Base-by-base conservation (phyloP, 306 rosid genomes). In the Quercus berberidifolia region DNA sequence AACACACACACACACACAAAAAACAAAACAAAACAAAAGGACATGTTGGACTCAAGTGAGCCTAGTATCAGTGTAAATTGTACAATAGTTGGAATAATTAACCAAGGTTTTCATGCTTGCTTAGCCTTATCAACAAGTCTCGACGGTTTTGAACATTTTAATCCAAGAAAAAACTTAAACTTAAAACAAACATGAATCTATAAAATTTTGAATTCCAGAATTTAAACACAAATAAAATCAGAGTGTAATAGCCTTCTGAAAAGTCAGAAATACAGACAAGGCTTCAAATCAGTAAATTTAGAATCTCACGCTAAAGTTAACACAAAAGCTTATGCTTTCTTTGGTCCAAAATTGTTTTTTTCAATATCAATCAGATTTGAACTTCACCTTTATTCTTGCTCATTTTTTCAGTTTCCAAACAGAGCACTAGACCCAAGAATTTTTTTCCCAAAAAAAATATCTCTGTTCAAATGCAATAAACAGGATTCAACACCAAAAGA, bases 381-480 rank as follows among this genome's bases (percentile, higher is more conserved):
- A 26, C 55, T 26, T 18, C 62, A 28, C n/a, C 35, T 67, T 9
- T 10, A 67, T 12, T 20, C n/a, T 28, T 25, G 55, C 57, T 23
- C 59, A 68, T 68, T 35, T 80, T 65, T 71, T 15, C 38, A 55
- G 69, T 28, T 31, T 18, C 62, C 67, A 28, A 75, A 59, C 71
- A 20, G 15, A 46, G n/a, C 54, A 68, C 30, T 4, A 20, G 19
- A 57, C 63, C 64, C 51, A 26, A 26, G 28, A 26, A 26, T 26
- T 26, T 26, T 26, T 26, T 26, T 26, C 28, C 28, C 3, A 52
- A 13, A n/a, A 19, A 7, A 59, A 5, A 57, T 2, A 3, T 67
- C 19, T 35, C 23, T 0, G 25, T 67, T 18, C 25, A 4, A 19
- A 35, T 35, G 26, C 57, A 19, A n/a, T 13, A 1, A 33, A 69